Percentiles rank a stretch among this genome's conserved stretches.
Conservation (phyloP, 495 filamentous ascomycete genomes). For the Hyaloscypha variabilis region DNA sequence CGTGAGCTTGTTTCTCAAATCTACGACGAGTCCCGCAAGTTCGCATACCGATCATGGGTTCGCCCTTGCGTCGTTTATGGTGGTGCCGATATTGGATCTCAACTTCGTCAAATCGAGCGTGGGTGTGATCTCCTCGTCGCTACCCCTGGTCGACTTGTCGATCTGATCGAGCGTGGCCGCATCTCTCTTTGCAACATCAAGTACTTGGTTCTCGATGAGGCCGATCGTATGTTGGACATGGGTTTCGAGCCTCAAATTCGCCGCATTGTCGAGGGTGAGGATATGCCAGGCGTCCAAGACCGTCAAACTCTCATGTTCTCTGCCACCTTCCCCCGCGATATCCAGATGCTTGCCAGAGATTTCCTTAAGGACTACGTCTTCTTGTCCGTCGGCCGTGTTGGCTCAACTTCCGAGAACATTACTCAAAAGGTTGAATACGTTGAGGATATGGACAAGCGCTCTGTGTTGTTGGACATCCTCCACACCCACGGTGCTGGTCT, state of each 20-base stretch:
- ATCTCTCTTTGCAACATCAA: conserved; percentile 97
- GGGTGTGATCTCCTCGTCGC: conserved; percentile 97
- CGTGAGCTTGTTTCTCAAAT: conserved; percentile 99
- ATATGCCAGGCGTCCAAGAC: conserved; percentile 84
- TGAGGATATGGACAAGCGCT: conserved; percentile 96
- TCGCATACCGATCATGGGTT: conserved; percentile 98
- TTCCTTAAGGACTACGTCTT: conserved; percentile 99
- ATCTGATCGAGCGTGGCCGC: conserved; percentile 96
- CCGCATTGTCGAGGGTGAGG: conserved; percentile 95
- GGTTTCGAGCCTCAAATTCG: conserved; percentile 99
- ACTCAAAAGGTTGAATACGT: conserved; percentile 99
- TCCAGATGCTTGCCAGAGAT: conserved; percentile 97
- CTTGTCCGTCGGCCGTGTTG: conserved; percentile 97
- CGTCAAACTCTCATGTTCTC: conserved; percentile 99
- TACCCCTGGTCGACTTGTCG: conserved; percentile 94
- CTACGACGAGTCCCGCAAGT: conserved; percentile 96
- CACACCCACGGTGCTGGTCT: conserved; percentile 92
- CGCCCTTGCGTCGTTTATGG: conserved; percentile 98
- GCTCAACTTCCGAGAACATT: conserved; percentile 99
- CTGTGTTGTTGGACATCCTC: conserved; percentile 93
- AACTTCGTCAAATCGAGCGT: conserved; percentile 95
- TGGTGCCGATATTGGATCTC: conserved; percentile 96
- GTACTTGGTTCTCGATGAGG: conserved; percentile 98
- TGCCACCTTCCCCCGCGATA: conserved; percentile 97
- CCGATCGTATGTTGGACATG: conserved; percentile 99